These are phyloP conservation scores for Thymus mandschuricus DNA, from an alignment of 257 asterid genomes.

Conservation along the genomic window DNA sequence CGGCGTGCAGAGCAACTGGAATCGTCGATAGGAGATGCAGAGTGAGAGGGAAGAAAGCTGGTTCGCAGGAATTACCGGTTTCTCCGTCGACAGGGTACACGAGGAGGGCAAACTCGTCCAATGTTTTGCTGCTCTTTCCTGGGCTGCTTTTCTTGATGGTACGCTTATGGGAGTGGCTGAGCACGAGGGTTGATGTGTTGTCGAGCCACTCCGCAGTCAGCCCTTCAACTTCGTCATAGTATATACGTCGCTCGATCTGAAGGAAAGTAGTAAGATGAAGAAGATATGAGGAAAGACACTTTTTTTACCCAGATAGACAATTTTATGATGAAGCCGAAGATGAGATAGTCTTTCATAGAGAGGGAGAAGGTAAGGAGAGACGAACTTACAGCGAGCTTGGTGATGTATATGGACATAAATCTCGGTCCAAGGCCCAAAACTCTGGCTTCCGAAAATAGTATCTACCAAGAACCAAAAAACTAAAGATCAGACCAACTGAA, in stretches of 20 bases:
- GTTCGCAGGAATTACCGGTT: constrained; percentile 35
- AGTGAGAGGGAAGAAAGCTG: constrained; percentile 79
- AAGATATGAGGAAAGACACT: neutral
- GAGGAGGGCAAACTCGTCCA: constrained; percentile 68
- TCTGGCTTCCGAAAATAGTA: constrained; percentile 69
- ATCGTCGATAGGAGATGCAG: constrained; percentile 60
- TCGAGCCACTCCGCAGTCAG: constrained; percentile 84
- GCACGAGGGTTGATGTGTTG: constrained; percentile 68
- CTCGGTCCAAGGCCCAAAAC: constrained; percentile 85
- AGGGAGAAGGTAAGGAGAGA: constrained; percentile 1
- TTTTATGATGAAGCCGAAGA: neutral
- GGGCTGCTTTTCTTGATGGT: constrained; percentile 52
- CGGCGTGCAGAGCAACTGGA: constrained; percentile 74
- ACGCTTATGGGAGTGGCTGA: constrained; percentile 52
- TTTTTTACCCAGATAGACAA: neutral
- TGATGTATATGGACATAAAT: constrained; percentile 86
- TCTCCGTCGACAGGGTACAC: constrained; percentile 47
- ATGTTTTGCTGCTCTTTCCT: constrained; percentile 47
- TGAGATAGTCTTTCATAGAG: neutral
- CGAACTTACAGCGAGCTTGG: constrained; percentile 84
- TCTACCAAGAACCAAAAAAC: constrained; percentile 45
- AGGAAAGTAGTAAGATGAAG: constrained; percentile 7
- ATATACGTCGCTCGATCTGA: constrained; percentile 77
- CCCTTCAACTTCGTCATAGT: constrained; percentile 86
- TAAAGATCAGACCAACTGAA: neutral